Evolutionary conservation across 495 filamentous ascomycete genomes (phyloP).

Genomic region (Penicillium diatomitis): DNA sequence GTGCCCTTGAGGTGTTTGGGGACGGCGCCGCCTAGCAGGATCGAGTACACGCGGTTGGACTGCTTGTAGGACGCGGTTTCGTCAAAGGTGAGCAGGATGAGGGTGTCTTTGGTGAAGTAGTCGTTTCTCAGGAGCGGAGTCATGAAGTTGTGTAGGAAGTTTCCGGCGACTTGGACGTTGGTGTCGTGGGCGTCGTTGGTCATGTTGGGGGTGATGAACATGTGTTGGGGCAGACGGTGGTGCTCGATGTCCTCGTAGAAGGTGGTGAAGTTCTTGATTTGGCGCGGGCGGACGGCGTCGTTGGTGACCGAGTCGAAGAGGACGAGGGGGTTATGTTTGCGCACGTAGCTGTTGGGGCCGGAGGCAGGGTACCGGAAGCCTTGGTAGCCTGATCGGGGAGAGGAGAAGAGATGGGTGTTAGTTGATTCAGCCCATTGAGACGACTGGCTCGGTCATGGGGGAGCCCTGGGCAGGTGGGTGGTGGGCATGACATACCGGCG

Average conservation of each 20-base stretch:
- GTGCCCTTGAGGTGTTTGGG: conserved; percentile 48
- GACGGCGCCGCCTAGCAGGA: conserved; percentile 60
- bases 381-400: conserved; percentile 35
- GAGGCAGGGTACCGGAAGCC: conserved; percentile 42
- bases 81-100: conserved; percentile 62
- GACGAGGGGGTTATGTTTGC: conserved; percentile 66
- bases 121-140: conserved; percentile 51
- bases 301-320: conserved; percentile 50
- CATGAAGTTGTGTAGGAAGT: conserved; percentile 51
- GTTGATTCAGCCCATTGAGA: too few species aligned
- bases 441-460: too few species aligned
- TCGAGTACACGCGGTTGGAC: conserved; percentile 46
- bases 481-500: conserved; percentile 21
- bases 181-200: conserved; percentile 65
- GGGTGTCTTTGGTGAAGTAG: conserved; percentile 60
- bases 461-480: too few species aligned
- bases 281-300: conserved; percentile 42
- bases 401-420: not conserved
- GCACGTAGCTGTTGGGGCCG: conserved; percentile 57
- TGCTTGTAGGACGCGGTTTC: conserved; percentile 44
- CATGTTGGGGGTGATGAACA: conserved; percentile 74
- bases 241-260: conserved; percentile 51
- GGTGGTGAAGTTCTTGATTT: conserved; percentile 60
- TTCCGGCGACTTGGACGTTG: conserved; percentile 48
- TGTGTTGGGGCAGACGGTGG: conserved; percentile 57